A percentile compares a stretch with the other conserved stretches of the same genome.
phyloP scores from a whole-genome alignment of 352 stramenopile genomes.

The Thalassiosira exigua region DNA sequence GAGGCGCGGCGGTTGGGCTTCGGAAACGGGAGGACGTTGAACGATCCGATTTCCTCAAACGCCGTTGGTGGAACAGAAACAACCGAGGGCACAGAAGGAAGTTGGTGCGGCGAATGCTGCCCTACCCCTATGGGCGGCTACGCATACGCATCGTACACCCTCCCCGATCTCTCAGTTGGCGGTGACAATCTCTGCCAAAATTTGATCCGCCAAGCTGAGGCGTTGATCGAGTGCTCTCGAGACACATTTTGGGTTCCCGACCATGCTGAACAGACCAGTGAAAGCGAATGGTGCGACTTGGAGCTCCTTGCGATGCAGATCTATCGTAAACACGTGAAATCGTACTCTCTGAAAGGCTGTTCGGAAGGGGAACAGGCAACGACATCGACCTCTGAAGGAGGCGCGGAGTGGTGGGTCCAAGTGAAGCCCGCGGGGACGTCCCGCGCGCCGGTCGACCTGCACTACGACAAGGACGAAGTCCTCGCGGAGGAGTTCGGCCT shows the following conservation, averaged over 20 bases:
- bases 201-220: conserved; percentile 44
- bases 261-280: neutral
- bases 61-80: conserved; percentile 7
- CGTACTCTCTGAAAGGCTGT: conserved; percentile 41
- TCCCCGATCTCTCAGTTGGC: conserved; percentile 13
- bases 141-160: conserved; percentile 20
- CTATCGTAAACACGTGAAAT: conserved; percentile 59
- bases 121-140: conserved; percentile 34
- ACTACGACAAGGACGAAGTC: conserved; percentile 87
- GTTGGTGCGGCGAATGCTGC: conserved; percentile 44
- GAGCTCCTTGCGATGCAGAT: conserved; percentile 72
- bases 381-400: conserved; percentile 48
- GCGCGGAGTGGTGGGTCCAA: conserved; percentile 87
- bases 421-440: conserved; percentile 65
- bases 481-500: conserved; percentile 79
- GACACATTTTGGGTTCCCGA: conserved; percentile 60
- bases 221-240: conserved; percentile 17
- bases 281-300: conserved; percentile 52
- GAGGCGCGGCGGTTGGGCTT: conserved; percentile 37
- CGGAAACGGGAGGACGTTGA: conserved; percentile 14
- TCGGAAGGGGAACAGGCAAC: neutral
- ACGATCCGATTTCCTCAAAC: conserved; percentile 38
- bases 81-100: neutral
- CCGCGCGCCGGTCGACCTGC: conserved; percentile 70
- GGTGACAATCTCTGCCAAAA: conserved; percentile 9